These are phyloP conservation scores for Candida sphagnicola DNA, from an alignment of 805 yeast species.

Conservation along the genomic window DNA sequence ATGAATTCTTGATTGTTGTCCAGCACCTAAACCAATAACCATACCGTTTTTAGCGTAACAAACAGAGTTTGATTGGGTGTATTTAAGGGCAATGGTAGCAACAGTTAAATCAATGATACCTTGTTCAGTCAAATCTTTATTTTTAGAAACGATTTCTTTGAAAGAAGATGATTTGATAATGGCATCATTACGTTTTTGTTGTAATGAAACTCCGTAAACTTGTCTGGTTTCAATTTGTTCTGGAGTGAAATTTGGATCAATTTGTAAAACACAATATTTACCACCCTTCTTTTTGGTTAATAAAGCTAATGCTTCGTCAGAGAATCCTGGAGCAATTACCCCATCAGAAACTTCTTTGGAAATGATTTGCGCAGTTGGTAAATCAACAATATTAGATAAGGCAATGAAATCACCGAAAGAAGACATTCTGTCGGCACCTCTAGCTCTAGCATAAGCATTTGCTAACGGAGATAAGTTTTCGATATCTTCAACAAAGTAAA, in stretches of 20 bases:
- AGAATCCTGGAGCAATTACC: constrained; percentile 96
- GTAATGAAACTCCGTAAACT: constrained; percentile 92
- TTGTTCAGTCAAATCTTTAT: constrained; percentile 85
- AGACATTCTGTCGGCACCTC: constrained; percentile 99
- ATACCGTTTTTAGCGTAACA: constrained; percentile 98
- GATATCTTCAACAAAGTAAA: constrained; percentile 92
- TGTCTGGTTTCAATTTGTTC: constrained; percentile 82
- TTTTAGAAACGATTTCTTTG: constrained; percentile 85
- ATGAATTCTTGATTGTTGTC: constrained; percentile 98
- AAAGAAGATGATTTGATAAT: constrained; percentile 86
- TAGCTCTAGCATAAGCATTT: constrained; percentile 97
- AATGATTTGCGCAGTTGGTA: constrained; percentile 94
- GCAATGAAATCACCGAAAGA: constrained; percentile 99
- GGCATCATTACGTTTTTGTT: constrained; percentile 97
- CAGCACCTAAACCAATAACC: constrained; percentile 99
- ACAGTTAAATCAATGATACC: constrained; percentile 92
- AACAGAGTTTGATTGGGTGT: constrained; percentile 97
- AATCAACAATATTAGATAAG: constrained; percentile 90
- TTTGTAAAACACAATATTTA: constrained; percentile 93
- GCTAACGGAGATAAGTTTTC: constrained; percentile 96
- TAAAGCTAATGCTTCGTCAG: constrained; percentile 85
- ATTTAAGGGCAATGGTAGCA: constrained; percentile 95
- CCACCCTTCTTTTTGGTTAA: constrained; percentile 94
- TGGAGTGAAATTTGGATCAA: constrained; percentile 92
- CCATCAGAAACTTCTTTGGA: constrained; percentile 98